Conservation (phyloP, 257 asterid species). For the Osmanthus fragrans region DNA sequence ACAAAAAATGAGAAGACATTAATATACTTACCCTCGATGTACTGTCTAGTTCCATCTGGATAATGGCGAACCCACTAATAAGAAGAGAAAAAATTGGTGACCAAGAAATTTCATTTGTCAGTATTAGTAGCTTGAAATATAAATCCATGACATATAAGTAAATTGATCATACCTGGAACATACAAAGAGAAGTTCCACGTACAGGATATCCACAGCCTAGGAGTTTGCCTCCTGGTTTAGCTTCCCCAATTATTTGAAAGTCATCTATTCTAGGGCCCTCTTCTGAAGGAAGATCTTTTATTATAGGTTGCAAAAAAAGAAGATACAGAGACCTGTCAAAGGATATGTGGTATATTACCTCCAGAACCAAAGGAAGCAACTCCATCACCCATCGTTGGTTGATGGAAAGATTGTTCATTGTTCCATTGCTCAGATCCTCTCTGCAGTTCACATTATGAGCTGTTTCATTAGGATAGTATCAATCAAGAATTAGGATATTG, state of each 20-base stretch:
- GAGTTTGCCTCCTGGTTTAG: constrained; percentile 89
- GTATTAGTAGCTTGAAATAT: constrained; percentile 11
- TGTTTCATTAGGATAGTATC: constrained; percentile 12
- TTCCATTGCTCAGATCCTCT: constrained; percentile 51
- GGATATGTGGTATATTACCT: constrained; percentile 48
- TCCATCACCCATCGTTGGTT: constrained; percentile 44
- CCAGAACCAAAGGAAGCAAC: constrained; percentile 62
- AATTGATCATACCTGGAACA: constrained; percentile 79
- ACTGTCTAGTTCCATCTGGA: constrained; percentile 97
- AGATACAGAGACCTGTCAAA: constrained; percentile 9
- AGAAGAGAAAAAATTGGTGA: constrained; percentile 26
- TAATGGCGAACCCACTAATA: constrained; percentile 97
- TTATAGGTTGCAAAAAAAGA: constrained; percentile 25
- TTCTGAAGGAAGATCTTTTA: constrained; percentile 38
- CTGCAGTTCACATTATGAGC: constrained; percentile 29
- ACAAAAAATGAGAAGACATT: constrained; percentile 13
- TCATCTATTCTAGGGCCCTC: constrained; percentile 91
- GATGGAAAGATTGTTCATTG: constrained; percentile 46
- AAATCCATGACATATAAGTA: constrained; percentile 9
- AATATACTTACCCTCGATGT: constrained; percentile 71
- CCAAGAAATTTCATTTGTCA: constrained; percentile 16
- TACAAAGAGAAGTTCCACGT: constrained; percentile 96
- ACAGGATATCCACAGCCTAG: constrained; percentile 94
- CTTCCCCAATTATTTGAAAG: constrained; percentile 93
- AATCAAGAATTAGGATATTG: neutral